Conservation (phyloP, 2,329 filamentous ascomycete species). For the Pseudocercospora vitis region DNA sequence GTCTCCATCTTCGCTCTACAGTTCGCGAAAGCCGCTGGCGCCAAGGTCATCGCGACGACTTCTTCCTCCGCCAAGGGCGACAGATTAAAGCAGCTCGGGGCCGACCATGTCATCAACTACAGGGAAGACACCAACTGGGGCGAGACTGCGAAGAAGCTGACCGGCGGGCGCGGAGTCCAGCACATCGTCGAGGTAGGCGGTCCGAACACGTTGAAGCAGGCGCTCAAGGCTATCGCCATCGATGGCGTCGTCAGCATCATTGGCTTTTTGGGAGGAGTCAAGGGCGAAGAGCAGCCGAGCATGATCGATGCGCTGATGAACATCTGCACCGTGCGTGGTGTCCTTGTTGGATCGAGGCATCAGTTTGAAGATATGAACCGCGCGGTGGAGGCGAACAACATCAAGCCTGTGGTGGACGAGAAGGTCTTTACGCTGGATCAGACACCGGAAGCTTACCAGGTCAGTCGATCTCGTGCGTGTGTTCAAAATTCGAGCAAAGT, state of each 20-base stretch:
- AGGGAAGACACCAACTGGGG: conserved; percentile 55
- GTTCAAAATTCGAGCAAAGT: no score
- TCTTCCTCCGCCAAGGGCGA: conserved; percentile 53
- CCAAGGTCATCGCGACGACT: conserved; percentile 59
- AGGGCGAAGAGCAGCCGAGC: conserved; percentile 50
- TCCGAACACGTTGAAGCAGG: conserved; percentile 59
- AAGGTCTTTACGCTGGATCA: conserved; percentile 57
- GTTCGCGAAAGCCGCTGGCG: conserved; percentile 55
- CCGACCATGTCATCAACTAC: conserved; percentile 60
- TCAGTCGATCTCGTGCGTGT: no score
- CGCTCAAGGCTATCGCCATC: conserved; percentile 42
- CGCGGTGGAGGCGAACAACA: conserved; percentile 59
- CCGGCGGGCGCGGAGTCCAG: conserved; percentile 59
- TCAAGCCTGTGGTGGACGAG: conserved; percentile 60
- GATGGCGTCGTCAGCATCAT: conserved; percentile 59
- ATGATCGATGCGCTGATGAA: conserved; percentile 53
- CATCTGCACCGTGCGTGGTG: conserved; percentile 57
- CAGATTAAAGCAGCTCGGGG: conserved; percentile 53
- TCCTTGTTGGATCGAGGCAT: conserved; percentile 57
- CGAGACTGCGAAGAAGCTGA: conserved; percentile 52
- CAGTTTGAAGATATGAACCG: conserved; percentile 61
- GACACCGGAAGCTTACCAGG: conserved; percentile 52
- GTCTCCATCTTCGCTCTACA: conserved; percentile 67
- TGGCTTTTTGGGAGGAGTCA: conserved; percentile 56
- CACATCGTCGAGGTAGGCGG: conserved; percentile 68